Evolutionary conservation across 2,329 filamentous ascomycete species (phyloP).

Genomic region (Colletotrichum aenigma): DNA sequence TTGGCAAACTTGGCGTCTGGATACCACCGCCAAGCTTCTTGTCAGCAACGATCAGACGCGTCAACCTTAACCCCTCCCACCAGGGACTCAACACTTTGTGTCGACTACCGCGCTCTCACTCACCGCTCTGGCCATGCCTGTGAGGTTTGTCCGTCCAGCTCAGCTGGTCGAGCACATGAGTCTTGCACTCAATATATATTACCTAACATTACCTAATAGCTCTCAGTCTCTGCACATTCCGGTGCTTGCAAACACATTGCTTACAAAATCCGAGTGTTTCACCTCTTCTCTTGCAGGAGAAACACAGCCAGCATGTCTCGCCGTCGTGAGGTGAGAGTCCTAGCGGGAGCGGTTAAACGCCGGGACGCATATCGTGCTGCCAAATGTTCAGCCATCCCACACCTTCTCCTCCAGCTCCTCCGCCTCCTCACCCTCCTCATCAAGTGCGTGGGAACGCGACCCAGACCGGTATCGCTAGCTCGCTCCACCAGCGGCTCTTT

Average conservation of each 20-base stretch:
- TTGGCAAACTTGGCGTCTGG: conserved; percentile 18
- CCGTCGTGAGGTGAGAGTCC: background rate
- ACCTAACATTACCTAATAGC: conserved; percentile 16
- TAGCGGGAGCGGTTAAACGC: background rate
- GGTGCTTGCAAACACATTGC: background rate
- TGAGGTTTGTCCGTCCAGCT: background rate
- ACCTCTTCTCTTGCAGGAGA: background rate
- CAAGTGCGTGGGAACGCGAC: background rate
- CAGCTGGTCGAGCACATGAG: background rate
- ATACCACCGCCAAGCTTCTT: conserved; percentile 16
- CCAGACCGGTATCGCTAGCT: background rate
- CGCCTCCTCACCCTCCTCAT: background rate
- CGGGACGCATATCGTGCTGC: background rate
- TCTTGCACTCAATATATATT: background rate
- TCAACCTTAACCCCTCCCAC: conserved; percentile 10
- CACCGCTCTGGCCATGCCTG: conserved; percentile 9
- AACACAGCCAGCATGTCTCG: background rate
- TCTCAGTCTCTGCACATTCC: background rate
- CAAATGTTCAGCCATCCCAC: conserved; percentile 3
- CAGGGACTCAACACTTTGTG: conserved; percentile 11
- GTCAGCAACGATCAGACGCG: conserved; percentile 19
- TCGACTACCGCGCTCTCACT: background rate
- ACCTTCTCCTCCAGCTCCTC: background rate
- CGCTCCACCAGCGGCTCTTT: conserved; percentile 16
- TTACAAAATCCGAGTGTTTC: background rate